Evolutionary conservation across 2,329 filamentous ascomycete genomes (phyloP).

Genomic region (Dothiorella sarmentorum): DNA sequence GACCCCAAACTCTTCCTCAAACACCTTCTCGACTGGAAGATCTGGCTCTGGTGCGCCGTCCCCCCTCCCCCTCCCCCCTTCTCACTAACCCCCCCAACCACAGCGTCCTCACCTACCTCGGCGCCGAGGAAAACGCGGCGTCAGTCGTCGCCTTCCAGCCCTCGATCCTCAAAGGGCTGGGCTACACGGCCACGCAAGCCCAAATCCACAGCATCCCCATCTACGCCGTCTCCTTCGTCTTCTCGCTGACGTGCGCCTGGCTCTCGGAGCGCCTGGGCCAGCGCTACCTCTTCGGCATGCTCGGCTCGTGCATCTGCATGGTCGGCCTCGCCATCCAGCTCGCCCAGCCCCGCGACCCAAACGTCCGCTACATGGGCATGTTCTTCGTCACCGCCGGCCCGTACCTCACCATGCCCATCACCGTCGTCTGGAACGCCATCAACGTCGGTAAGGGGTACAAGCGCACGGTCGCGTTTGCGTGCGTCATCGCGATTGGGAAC

Average conservation of each 20-base stretch:
- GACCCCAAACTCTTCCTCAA: slow-evolving; percentile 24
- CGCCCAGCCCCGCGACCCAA: neutral
- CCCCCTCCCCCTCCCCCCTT: neutral
- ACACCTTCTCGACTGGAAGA: slow-evolving; percentile 3
- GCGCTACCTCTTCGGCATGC: slow-evolving; percentile 54
- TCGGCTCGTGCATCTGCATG: slow-evolving; percentile 48
- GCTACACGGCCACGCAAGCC: slow-evolving; percentile 40
- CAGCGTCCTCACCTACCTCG: slow-evolving; percentile 30
- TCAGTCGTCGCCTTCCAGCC: slow-evolving; percentile 38
- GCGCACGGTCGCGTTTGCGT: slow-evolving; percentile 7
- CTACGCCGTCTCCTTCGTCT: slow-evolving; percentile 38
- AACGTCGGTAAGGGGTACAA: slow-evolving; percentile 17
- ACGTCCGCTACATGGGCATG: slow-evolving; percentile 16
- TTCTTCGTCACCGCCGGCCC: slow-evolving; percentile 13
- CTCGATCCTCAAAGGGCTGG: slow-evolving; percentile 41
- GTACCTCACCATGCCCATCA: slow-evolving; percentile 13
- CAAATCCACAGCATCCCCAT: slow-evolving; percentile 40
- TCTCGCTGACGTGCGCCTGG: slow-evolving; percentile 43
- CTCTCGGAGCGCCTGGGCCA: slow-evolving; percentile 50
- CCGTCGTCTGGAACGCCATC: slow-evolving; percentile 15
- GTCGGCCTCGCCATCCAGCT: slow-evolving; percentile 36
- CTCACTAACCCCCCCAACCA: neutral
- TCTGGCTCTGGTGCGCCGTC: slow-evolving; percentile 21
- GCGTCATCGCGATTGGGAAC: slow-evolving; percentile 20
- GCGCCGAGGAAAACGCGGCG: slow-evolving; percentile 32